Evolutionary conservation across 202 grass and related monocot genomes (phyloP), one percentile per base, ranked within the genome.

Genomic region (Digitaria exilis): DNA sequence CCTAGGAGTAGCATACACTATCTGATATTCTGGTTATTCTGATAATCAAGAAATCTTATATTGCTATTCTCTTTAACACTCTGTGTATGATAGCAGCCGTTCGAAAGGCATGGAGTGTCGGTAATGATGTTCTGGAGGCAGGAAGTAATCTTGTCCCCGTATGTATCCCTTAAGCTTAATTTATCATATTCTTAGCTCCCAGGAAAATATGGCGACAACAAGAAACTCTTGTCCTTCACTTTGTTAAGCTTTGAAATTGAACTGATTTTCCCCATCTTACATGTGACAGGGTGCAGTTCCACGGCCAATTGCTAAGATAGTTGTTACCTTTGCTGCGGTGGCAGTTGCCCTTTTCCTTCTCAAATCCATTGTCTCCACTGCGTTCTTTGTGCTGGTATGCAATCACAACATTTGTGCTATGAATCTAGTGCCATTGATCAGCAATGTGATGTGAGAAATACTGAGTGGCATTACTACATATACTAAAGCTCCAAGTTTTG

Each of bases 301-400:
- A 16, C 88, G 96, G 75, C 91, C 93, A 69, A 12, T 95, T 76
- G 96, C 96, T 65, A 94, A 83, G 80, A 92, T 93, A 67, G 90
- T 83, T 41, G 83, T 98, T 24, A 73, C 84, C 35, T 65, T 89
- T 69, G 25, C 79, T 73, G 84, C 89, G 22, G 85, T 30, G 16
- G 17, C 65, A 6, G 60, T 88, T 3, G 44, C 83, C 45, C 76
- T 98, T 61, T 90, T 98, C 76, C 73, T 98, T 48, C 54, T 98
- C 15, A 98, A 98, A 85, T 95, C 96, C 0, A 9, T 98, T 28
- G 57, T 93, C 19, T 98, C 95, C 74, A 98, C 92, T 24, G 95
- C 85, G 61, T 90, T 98, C 45, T 95, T 98, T 78, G 92, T 98
- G 51, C 75, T 98, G 96, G 96, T 95, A 98, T 9, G 92, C 49